phyloP scores from a whole-genome alignment of 2,329 filamentous ascomycete genomes.

The Sphaerostilbella broomeana region DNA sequence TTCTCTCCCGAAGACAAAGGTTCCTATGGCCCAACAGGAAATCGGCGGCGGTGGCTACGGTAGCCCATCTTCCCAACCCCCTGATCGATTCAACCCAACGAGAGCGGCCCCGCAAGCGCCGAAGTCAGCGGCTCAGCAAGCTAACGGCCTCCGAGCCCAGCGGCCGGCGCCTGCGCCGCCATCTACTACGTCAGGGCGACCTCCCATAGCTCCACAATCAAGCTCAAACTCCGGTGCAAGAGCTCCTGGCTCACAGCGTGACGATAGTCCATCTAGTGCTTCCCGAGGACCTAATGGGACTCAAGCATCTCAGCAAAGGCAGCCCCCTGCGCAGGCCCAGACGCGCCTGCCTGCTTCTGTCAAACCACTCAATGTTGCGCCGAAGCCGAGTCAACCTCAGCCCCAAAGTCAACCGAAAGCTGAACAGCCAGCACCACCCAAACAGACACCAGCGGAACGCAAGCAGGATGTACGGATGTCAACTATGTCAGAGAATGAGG shows the following conservation, averaged over 20 bases:
- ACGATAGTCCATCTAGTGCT: slow-evolving; percentile 43
- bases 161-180: slow-evolving; percentile 73
- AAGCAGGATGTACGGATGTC: slow-evolving; percentile 97
- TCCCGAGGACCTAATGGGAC: slow-evolving; percentile 53
- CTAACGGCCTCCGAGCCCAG: slow-evolving; percentile 59
- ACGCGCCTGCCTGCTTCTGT: slow-evolving; percentile 55
- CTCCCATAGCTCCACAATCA: slow-evolving; percentile 43
- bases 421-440: slow-evolving; percentile 80
- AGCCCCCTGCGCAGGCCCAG: slow-evolving; percentile 39
- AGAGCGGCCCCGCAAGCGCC: slow-evolving; percentile 80
- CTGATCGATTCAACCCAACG: slow-evolving; percentile 77
- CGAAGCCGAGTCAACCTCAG: slow-evolving; percentile 50
- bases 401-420: slow-evolving; percentile 70
- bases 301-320: slow-evolving; percentile 44
- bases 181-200: slow-evolving; percentile 37
- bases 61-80: slow-evolving; percentile 27
- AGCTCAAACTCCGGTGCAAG: slow-evolving; percentile 40
- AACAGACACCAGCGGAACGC: slow-evolving; percentile 63
- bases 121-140: slow-evolving; percentile 49
- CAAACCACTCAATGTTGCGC: slow-evolving; percentile 72
- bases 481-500: slow-evolving; percentile 92
- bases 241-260: slow-evolving; percentile 37
- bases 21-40: slow-evolving; percentile 82
- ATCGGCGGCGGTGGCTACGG: slow-evolving; percentile 58
- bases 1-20: slow-evolving; percentile 73